Evolutionary conservation across 768 basidiomycete species (phyloP).

Genomic region (Scleroderma bovista): DNA sequence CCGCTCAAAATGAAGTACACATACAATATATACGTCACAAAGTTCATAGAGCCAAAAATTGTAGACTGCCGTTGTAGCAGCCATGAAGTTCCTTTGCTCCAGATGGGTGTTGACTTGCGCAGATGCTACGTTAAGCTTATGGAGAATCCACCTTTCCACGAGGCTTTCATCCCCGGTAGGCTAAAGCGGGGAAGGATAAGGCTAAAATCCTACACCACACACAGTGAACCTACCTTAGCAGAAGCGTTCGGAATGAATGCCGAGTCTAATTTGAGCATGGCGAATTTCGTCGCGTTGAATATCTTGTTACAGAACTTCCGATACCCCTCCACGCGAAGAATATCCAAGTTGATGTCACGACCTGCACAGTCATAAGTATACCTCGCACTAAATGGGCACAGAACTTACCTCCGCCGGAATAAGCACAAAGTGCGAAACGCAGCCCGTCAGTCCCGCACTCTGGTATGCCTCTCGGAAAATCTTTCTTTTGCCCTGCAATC

Average conservation of each 20-base stretch:
- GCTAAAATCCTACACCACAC: constrained; percentile 2
- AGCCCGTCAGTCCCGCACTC: constrained; percentile 98
- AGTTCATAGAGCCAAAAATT: constrained; percentile 98
- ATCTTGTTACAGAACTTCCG: constrained; percentile 99
- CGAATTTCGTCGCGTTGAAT: constrained; percentile 98
- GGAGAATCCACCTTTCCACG: constrained; percentile 92
- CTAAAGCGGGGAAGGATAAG: no score
- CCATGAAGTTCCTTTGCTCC: constrained; percentile 85
- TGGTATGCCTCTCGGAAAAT: constrained; percentile 98
- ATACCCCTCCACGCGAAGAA: constrained; percentile 93
- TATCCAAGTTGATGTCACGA: constrained; percentile 95
- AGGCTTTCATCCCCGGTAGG: constrained; percentile 86
- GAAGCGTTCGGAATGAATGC: constrained; percentile 70
- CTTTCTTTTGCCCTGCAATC: constrained; percentile 93
- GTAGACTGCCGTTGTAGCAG: constrained; percentile 76
- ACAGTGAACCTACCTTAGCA: constrained; percentile 51
- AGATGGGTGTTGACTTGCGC: constrained; percentile 71
- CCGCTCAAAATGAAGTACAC: constrained; percentile 23
- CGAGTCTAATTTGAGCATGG: constrained; percentile 94
- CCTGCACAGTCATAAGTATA: constrained; percentile 39
- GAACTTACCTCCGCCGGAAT: constrained; percentile 75
- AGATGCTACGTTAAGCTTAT: constrained; percentile 84
- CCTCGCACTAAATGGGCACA: not conserved
- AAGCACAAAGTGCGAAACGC: constrained; percentile 91
- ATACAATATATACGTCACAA: constrained; percentile 97